phyloP scores from a whole-genome alignment of 2,329 filamentous ascomycete genomes.

The Ceratocystis huliohia region DNA sequence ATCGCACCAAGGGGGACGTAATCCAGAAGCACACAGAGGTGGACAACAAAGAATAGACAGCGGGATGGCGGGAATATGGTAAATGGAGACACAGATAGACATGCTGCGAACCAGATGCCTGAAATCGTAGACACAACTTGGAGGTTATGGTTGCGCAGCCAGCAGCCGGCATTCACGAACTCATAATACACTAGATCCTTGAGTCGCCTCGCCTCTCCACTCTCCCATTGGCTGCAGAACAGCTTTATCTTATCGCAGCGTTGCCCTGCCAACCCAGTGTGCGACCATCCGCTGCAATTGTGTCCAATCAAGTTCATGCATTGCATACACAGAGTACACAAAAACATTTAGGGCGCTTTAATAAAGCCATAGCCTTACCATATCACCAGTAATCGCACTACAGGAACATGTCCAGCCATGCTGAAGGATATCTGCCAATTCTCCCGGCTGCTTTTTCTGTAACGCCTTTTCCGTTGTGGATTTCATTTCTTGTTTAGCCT shows the following conservation, averaged over 20 bases:
- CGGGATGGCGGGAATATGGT: not conserved
- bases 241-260: not conserved
- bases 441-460: not conserved
- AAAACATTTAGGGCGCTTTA: constrained; percentile 4
- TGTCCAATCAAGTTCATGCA: not conserved
- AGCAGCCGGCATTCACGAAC: not conserved
- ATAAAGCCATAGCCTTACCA: too few relatives aligned
- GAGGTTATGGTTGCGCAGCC: not conserved
- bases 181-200: too few relatives aligned
- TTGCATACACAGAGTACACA: not conserved
- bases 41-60: constrained; percentile 13
- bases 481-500: not conserved
- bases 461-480: not conserved
- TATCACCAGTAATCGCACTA: not conserved
- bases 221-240: not conserved
- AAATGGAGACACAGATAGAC: not conserved
- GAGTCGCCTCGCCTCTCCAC: too few relatives aligned
- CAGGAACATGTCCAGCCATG: not conserved
- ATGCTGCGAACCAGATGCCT: too few relatives aligned
- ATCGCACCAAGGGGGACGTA: constrained; percentile 33
- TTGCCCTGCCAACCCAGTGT: not conserved
- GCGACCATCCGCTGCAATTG: not conserved
- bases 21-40: constrained; percentile 24
- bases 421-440: not conserved
- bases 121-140: not conserved